phyloP scores from a whole-genome alignment of 306 rosid genomes.

The Dalbergia oliveri region DNA sequence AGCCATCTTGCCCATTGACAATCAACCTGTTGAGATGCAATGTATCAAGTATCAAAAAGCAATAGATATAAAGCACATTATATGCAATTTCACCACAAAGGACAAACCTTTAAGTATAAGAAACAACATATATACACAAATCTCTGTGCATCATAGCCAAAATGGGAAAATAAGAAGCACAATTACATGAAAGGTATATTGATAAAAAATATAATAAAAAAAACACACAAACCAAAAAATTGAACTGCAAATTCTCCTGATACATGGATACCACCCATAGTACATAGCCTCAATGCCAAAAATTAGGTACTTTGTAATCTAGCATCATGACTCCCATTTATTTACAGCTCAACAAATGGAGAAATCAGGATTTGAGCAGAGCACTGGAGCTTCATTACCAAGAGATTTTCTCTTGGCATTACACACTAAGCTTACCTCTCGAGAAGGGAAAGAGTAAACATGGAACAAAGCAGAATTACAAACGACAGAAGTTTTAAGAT shows the following conservation, averaged over 20 bases:
- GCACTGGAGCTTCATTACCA: background rate
- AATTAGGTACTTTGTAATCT: background rate
- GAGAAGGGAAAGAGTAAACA: background rate
- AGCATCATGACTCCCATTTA: background rate
- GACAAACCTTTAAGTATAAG: conserved; percentile 3
- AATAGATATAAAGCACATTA: conserved; percentile 40
- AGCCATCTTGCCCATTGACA: conserved; percentile 97
- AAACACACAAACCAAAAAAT: background rate
- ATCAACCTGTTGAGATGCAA: conserved; percentile 71
- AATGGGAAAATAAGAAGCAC: background rate
- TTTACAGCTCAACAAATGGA: conserved; percentile 16
- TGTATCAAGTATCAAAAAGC: conserved; percentile 47
- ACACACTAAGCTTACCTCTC: background rate
- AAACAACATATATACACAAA: background rate
- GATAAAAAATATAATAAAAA: background rate
- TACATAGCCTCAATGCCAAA: background rate
- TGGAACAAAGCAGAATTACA: background rate
- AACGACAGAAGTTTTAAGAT: background rate
- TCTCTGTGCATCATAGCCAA: conserved; percentile 3
- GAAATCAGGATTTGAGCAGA: background rate
- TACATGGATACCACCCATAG: background rate
- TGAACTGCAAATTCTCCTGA: background rate
- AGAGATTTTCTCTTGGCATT: background rate
- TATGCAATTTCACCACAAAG: conserved; percentile 10
- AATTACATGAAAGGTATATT: background rate